Conservation (phyloP, 352 stramenopile species). For the Phytopythium boreale region DNA sequence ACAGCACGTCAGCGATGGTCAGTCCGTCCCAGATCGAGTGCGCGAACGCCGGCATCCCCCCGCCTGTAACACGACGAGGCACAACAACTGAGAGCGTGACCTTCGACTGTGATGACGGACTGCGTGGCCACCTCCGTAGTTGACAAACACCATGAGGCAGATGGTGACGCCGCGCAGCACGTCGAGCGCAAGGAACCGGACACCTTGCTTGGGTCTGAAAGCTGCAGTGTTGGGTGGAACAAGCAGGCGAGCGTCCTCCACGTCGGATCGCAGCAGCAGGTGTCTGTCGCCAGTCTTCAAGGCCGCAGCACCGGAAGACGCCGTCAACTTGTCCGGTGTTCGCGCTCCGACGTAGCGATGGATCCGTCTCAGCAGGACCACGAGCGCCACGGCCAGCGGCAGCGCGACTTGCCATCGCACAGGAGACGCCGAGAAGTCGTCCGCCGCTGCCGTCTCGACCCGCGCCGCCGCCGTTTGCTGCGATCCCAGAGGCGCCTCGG, state of each 20-base stretch:
- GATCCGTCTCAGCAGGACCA: neutral
- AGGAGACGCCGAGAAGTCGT: neutral
- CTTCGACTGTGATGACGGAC: neutral
- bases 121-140: conserved; percentile 57
- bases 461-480: neutral
- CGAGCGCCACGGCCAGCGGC: neutral
- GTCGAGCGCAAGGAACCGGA: conserved; percentile 48
- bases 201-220: neutral
- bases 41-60: conserved; percentile 51
- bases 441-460: neutral
- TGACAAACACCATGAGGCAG: conserved; percentile 85
- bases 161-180: conserved; percentile 75
- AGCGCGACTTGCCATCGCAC: conserved; percentile 2
- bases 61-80: conserved; percentile 20
- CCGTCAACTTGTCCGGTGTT: neutral
- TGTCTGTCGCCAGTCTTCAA: neutral
- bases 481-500: neutral
- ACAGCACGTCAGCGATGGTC: conserved; percentile 69
- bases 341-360: neutral
- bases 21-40: conserved; percentile 82
- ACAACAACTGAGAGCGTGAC: neutral
- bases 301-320: neutral
- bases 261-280: neutral
- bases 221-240: neutral
- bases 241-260: neutral